Base-by-base conservation (phyloP, 2,329 filamentous ascomycete species). In the Ascochyta pisi region DNA sequence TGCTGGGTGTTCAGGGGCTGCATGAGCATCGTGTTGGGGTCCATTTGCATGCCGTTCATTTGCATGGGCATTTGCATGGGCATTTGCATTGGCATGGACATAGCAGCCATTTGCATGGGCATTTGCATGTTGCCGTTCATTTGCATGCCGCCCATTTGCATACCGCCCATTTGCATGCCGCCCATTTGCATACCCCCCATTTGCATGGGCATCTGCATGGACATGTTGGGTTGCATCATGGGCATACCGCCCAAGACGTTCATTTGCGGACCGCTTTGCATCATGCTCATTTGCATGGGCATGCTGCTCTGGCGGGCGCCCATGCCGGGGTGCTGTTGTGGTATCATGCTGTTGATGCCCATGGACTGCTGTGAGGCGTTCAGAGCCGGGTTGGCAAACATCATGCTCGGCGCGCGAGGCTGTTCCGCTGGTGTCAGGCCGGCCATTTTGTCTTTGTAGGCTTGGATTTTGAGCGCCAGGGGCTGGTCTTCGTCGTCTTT, bases 381-480 rank as follows among this genome's bases (percentile, higher is more conserved):
- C 54, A 64, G 60, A 27, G 50, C 50, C 49, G 58, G 49, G 44
- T 54, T 40, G 19, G 57, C 64, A 45, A 60, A 59, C 62, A 65
- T 56, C 54, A 58, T 58, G 37, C 54, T 61, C 23, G 50, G 60
- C 13, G 27, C 39, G 3, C 49, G 34, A 12, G 50, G 41, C 35
- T 39, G 62, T 26, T 34, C 56, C 40, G 24, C 48, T 38, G n/a
- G 62, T 35, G 3, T 40, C 6, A 60, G 48, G 22, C 69, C 70
- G 4, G 65, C 56, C 61, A 71, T 62, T n/a, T 59, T 63, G 16
- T 73, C 63, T 49, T 73, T 75, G 61, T 76, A 78, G 1, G 73
- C 70, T 22, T 75, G 70, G n/a, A 74, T 73, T 46, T 70, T 74
- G 19, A 64, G 65, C 33, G 68, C 68, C 10, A 74, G 61, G 0